A percentile compares a stretch with the other conserved stretches of the same genome.
Evolutionary conservation across 1,284 basidiomycete genomes (phyloP).

Genomic region (Stygiomarasmius scandens): DNA sequence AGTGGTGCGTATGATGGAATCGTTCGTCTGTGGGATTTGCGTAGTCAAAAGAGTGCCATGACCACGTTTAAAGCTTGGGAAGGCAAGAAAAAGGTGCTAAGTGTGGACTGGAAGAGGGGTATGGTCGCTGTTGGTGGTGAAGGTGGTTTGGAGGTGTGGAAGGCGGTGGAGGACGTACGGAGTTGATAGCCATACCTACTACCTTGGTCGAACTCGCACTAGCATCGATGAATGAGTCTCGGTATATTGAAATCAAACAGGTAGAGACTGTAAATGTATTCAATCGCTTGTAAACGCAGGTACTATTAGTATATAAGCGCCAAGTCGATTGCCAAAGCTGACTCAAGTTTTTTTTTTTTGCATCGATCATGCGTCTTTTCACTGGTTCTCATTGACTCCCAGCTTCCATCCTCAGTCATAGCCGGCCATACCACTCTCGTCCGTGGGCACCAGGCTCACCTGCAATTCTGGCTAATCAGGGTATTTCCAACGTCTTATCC

Average conservation of each 20-base stretch:
- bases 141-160: constrained; percentile 83
- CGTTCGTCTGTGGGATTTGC: constrained; percentile 85
- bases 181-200: background rate
- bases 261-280: background rate
- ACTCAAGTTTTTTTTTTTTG: no score
- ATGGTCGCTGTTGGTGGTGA: constrained; percentile 82
- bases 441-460: background rate
- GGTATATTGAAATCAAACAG: no score
- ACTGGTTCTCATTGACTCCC: background rate
- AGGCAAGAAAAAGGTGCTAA: constrained; percentile 63
- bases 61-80: constrained; percentile 70
- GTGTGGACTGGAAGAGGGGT: constrained; percentile 76
- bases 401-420: background rate
- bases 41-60: constrained; percentile 66
- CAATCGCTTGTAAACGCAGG: no score
- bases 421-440: background rate
- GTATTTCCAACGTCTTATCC: constrained; percentile 10
- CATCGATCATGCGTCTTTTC: background rate
- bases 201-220: no score
- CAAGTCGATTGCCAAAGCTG: no score
- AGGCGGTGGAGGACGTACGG: constrained; percentile 40
- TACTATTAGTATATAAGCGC: no score
- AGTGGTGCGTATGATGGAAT: constrained; percentile 85
- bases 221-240: no score
- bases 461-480: constrained; percentile 6